Evolutionary conservation across 2,329 filamentous ascomycete species (phyloP).

Genomic region (Pezicula rhizophila): DNA sequence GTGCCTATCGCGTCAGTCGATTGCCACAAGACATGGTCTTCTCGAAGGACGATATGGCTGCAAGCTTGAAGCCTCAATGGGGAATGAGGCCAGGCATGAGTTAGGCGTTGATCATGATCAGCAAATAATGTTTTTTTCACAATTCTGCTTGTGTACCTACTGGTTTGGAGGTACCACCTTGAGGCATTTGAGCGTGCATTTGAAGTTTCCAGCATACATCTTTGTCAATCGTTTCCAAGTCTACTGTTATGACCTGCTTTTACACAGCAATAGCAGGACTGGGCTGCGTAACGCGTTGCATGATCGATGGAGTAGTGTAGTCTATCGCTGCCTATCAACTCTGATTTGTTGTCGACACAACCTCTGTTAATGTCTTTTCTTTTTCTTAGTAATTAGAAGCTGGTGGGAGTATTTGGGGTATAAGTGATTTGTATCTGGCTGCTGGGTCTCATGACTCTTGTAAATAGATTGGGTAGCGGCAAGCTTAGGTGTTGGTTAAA

Average conservation of each 20-base stretch:
- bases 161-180: conserved; percentile 12
- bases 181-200: conserved; percentile 26
- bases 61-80: conserved; percentile 34
- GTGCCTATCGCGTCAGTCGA: conserved; percentile 64
- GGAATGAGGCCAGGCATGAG: conserved; percentile 24
- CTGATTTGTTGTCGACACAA: background rate
- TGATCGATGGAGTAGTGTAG: background rate
- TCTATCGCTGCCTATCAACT: background rate
- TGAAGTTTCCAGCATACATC: conserved; percentile 8
- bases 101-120: conserved; percentile 5
- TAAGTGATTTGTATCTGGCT: background rate
- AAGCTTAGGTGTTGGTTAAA: too few relatives aligned
- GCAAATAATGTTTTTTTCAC: conserved; percentile 13
- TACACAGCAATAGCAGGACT: background rate
- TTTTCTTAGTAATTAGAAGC: background rate
- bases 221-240: background rate
- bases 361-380: background rate
- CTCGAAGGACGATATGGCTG: conserved; percentile 54
- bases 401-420: background rate
- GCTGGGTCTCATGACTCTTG: background rate
- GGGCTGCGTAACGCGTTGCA: background rate
- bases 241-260: background rate
- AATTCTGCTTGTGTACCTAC: conserved; percentile 12
- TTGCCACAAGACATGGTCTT: conserved; percentile 60
- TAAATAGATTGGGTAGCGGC: background rate